Percentiles rank a stretch among this genome's conserved stretches.
Evolutionary conservation across 257 asterid genomes (phyloP).

Genomic region (Capsicum rhomboideum): DNA sequence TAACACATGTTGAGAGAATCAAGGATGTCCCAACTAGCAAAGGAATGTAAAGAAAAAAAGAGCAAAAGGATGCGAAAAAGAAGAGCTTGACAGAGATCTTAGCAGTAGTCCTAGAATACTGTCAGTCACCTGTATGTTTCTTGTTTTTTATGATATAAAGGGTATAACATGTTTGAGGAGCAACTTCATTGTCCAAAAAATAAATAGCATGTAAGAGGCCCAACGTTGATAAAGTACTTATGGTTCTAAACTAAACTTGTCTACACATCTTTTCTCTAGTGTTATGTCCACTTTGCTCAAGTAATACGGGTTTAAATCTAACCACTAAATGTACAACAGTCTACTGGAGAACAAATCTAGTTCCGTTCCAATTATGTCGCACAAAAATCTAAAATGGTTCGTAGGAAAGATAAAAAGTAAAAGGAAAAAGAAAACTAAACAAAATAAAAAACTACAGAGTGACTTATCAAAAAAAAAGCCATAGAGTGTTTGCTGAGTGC

Average conservation of each 20-base stretch:
- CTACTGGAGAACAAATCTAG: background rate
- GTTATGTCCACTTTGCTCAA: background rate
- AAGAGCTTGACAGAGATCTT: background rate
- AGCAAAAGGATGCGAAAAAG: background rate
- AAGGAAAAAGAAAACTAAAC: background rate
- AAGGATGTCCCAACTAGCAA: background rate
- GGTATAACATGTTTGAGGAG: background rate
- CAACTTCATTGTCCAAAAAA: background rate
- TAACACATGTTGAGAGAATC: background rate
- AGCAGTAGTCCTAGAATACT: background rate
- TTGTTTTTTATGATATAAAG: background rate
- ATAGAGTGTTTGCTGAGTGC: background rate
- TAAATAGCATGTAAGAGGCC: background rate
- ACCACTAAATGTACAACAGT: background rate
- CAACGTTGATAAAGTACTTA: background rate
- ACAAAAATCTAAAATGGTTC: background rate
- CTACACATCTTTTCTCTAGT: background rate
- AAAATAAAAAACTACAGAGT: background rate
- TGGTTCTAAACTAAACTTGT: background rate
- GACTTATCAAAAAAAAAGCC: background rate
- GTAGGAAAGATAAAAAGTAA: background rate
- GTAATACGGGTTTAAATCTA: background rate
- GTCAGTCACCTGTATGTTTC: background rate
- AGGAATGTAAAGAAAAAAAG: background rate
- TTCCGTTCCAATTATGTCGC: background rate